Percentiles rank a stretch among this genome's conserved stretches.
These are phyloP conservation scores for Aegilops tauschii DNA, from an alignment of 176 grass and related monocot species.

Conservation along the genomic window DNA sequence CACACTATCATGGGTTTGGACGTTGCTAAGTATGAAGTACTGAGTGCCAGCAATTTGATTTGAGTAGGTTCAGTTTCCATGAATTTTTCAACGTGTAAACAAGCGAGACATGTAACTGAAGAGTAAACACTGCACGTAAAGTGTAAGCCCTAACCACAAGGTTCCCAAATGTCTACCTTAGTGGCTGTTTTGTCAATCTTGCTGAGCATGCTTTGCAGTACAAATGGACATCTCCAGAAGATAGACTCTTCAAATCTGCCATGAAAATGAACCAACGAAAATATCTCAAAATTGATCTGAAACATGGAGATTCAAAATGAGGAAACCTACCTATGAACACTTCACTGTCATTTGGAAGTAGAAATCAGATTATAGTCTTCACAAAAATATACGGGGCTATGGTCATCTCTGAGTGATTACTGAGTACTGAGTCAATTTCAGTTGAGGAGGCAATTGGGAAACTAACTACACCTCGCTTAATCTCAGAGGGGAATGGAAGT, in stretches of 20 bases:
- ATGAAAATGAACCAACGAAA: neutral
- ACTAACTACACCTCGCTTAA: neutral
- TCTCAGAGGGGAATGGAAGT: neutral
- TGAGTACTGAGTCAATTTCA: neutral
- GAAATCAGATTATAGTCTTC: neutral
- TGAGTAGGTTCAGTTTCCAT: neutral
- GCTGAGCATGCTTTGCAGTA: conserved; percentile 76
- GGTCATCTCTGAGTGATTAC: neutral
- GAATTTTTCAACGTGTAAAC: neutral
- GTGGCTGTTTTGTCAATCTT: conserved; percentile 69
- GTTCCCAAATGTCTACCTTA: conserved; percentile 41
- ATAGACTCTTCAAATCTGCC: conserved; percentile 65
- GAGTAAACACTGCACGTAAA: neutral
- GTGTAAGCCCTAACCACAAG: neutral
- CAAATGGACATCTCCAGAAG: conserved; percentile 54
- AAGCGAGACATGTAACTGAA: neutral
- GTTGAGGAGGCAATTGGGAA: neutral
- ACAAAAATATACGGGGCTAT: neutral
- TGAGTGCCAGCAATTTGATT: neutral
- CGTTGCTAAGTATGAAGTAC: neutral
- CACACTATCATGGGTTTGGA: neutral
- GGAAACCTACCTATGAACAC: neutral
- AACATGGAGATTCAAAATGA: conserved; percentile 15
- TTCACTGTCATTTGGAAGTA: neutral
- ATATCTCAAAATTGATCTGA: conserved; percentile 1